Evolutionary conservation across 2,329 filamentous ascomycete genomes (phyloP).

Genomic region (Botrytis medusae): DNA sequence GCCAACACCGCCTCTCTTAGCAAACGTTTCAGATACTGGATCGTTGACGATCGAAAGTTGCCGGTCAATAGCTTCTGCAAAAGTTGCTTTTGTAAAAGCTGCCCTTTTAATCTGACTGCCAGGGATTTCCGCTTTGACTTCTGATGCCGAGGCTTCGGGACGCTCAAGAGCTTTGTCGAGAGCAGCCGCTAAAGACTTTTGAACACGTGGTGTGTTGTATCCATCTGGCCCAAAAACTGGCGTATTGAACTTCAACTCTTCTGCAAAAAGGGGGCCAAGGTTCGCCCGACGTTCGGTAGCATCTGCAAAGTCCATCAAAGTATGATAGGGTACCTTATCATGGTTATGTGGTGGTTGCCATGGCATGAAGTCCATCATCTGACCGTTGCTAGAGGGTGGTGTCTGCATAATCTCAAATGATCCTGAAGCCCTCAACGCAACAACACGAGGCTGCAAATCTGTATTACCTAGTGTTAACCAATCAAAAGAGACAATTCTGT

Average conservation of each 20-base stretch:
- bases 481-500: slow-evolving; percentile 66
- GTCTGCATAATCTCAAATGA: slow-evolving; percentile 62
- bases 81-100: slow-evolving; percentile 18
- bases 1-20: not conserved
- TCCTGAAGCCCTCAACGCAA: slow-evolving; percentile 61
- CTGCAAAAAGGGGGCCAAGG: slow-evolving; percentile 54
- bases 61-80: slow-evolving; percentile 17
- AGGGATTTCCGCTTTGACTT: slow-evolving; percentile 11
- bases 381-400: slow-evolving; percentile 57
- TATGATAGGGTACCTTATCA: slow-evolving; percentile 50
- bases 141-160: slow-evolving; percentile 24
- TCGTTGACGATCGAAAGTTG: slow-evolving; percentile 7
- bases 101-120: slow-evolving; percentile 10
- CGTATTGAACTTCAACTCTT: slow-evolving; percentile 53
- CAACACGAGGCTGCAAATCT: slow-evolving; percentile 55
- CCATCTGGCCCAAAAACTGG: slow-evolving; percentile 58
- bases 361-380: slow-evolving; percentile 59
- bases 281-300: slow-evolving; percentile 52
- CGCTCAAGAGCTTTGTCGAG: slow-evolving; percentile 29
- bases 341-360: slow-evolving; percentile 59
- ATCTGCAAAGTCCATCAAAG: slow-evolving; percentile 57
- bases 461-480: slow-evolving; percentile 62
- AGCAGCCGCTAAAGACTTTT: slow-evolving; percentile 35
- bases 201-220: slow-evolving; percentile 40
- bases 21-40: slow-evolving; percentile 7